A percentile compares a stretch with the other conserved stretches of the same genome.
Conservation (phyloP, 768 basidiomycete species). For the Russula sp. region DNA sequence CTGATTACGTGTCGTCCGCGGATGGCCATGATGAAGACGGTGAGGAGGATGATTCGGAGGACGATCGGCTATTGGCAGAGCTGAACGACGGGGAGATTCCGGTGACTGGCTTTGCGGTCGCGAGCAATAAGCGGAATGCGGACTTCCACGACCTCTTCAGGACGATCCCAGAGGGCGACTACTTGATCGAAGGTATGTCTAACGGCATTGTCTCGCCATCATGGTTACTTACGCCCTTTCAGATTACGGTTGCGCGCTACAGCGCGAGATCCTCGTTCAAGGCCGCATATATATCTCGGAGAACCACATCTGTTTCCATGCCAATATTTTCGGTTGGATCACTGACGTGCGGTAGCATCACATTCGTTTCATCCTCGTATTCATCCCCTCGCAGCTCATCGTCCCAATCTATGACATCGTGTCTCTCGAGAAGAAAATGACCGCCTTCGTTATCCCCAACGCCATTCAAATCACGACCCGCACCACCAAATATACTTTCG, state of each 20-base stretch:
- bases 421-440: slow-evolving; percentile 93
- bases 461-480: slow-evolving; percentile 86
- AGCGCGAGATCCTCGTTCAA: slow-evolving; percentile 94
- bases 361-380: background rate
- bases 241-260: slow-evolving; percentile 98
- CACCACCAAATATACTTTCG: slow-evolving; percentile 84
- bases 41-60: slow-evolving; percentile 34
- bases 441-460: slow-evolving; percentile 95
- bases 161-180: slow-evolving; percentile 87
- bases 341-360: slow-evolving; percentile 72
- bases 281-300: slow-evolving; percentile 96
- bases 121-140: slow-evolving; percentile 87
- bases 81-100: slow-evolving; percentile 73
- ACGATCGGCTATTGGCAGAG: slow-evolving; percentile 26
- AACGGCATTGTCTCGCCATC: slow-evolving; percentile 1
- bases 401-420: slow-evolving; percentile 86
- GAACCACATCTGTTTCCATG: slow-evolving; percentile 99
- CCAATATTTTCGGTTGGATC: slow-evolving; percentile 99
- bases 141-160: slow-evolving; percentile 96
- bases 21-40: slow-evolving; percentile 27
- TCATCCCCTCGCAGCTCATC: slow-evolving; percentile 50
- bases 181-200: slow-evolving; percentile 88
- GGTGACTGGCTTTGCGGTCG: slow-evolving; percentile 95
- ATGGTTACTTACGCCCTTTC: slow-evolving; percentile 8
- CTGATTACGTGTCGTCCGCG: slow-evolving; percentile 21